phyloP scores from a whole-genome alignment of 2,329 filamentous ascomycete genomes.

The Aureobasidium mangrovei region DNA sequence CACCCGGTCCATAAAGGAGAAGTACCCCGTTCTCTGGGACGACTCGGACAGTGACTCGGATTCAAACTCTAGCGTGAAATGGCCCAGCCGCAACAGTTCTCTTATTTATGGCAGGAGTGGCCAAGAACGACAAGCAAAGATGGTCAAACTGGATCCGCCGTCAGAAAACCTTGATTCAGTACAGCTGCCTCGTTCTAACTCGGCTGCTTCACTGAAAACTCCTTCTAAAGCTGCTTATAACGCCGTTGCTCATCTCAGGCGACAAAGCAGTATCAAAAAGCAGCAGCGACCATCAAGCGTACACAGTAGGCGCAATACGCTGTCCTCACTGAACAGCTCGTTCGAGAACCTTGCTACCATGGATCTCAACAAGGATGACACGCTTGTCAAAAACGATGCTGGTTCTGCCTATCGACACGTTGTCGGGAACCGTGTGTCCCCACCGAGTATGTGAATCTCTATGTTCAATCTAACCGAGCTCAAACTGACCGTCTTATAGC shows the following conservation, averaged over 20 bases:
- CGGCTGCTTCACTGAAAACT: slow-evolving; percentile 24
- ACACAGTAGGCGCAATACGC: slow-evolving; percentile 16
- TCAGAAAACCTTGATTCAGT: slow-evolving; percentile 28
- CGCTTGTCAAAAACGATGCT: slow-evolving; percentile 23
- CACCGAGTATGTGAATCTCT: slow-evolving; percentile 24
- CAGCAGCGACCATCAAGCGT: slow-evolving; percentile 10
- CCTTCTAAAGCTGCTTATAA: slow-evolving; percentile 29
- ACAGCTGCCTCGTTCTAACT: slow-evolving; percentile 26
- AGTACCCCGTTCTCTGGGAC: slow-evolving; percentile 38
- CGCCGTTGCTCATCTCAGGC: slow-evolving; percentile 26
- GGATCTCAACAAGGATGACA: slow-evolving; percentile 14
- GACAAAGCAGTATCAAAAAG: slow-evolving; percentile 24
- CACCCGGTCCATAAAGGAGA: slow-evolving; percentile 28
- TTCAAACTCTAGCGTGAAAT: slow-evolving; percentile 20
- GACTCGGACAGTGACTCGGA: slow-evolving; percentile 32
- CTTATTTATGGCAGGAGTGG: slow-evolving; percentile 22
- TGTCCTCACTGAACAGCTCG: slow-evolving; percentile 17
- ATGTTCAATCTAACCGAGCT: slow-evolving; percentile 20
- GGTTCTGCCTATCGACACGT: slow-evolving; percentile 33
- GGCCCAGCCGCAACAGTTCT: slow-evolving; percentile 24
- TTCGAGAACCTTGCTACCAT: slow-evolving; percentile 16
- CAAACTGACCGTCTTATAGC: slow-evolving; percentile 17
- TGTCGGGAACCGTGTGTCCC: slow-evolving; percentile 29
- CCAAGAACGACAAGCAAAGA: slow-evolving; percentile 23
- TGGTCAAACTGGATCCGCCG: slow-evolving; percentile 26